phyloP scores from a whole-genome alignment of 306 rosid species.

The Acacia confusa region DNA sequence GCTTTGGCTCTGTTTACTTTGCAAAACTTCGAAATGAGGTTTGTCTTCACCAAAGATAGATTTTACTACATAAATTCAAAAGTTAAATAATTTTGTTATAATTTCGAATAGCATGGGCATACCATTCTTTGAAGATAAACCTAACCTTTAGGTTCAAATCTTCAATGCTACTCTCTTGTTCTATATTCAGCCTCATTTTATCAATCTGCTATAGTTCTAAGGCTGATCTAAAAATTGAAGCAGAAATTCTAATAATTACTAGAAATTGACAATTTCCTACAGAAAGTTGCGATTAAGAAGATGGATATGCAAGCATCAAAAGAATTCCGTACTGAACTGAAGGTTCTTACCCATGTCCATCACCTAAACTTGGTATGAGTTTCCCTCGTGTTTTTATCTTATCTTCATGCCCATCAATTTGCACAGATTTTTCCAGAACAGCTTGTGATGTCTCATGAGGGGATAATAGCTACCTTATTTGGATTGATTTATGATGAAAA shows the following conservation, averaged over 20 bases:
- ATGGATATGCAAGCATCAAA: constrained; percentile 88
- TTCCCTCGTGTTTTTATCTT: background rate
- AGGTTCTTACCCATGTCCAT: constrained; percentile 75
- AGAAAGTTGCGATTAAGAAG: constrained; percentile 78
- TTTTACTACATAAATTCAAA: background rate
- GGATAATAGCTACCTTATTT: background rate
- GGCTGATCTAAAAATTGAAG: constrained; percentile 6
- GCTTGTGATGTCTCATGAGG: background rate
- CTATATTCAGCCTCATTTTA: background rate
- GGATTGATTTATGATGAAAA: background rate
- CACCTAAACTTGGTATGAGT: constrained; percentile 76
- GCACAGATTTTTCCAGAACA: background rate
- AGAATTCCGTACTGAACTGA: constrained; percentile 69
- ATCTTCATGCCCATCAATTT: background rate
- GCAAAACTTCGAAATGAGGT: constrained; percentile 81
- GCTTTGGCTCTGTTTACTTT: constrained; percentile 71
- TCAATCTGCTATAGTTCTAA: background rate
- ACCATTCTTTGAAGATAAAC: no score
- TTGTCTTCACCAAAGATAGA: constrained; percentile 4
- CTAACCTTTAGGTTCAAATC: no score
- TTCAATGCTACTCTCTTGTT: no score
- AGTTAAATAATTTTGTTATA: no score
- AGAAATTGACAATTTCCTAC: constrained; percentile 22
- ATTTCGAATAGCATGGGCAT: no score
- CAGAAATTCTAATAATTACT: constrained; percentile 8